phyloP scores from a whole-genome alignment of 169 alveolate species.

The Toxoplasma gondii region DNA sequence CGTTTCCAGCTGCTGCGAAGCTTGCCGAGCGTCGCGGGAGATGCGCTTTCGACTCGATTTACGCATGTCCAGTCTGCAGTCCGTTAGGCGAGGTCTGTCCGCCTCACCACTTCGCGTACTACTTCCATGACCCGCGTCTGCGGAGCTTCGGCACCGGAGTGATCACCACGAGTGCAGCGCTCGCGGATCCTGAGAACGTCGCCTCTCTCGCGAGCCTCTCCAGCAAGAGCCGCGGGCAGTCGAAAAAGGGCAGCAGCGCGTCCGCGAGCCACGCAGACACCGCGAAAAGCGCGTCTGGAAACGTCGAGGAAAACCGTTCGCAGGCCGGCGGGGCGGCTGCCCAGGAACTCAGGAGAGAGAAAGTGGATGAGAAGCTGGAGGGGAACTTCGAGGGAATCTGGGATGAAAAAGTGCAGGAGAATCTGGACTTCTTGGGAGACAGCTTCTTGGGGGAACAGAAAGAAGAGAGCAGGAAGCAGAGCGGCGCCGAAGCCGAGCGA shows the following conservation, averaged over 20 bases:
- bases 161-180: constrained; percentile 35
- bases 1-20: constrained; percentile 5
- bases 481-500: no score
- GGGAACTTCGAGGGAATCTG: background rate
- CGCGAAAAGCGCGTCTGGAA: background rate
- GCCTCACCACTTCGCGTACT: background rate
- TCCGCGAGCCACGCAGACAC: background rate
- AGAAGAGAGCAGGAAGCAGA: no score
- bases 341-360: background rate
- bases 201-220: background rate
- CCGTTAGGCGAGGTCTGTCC: constrained; percentile 35
- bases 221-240: background rate
- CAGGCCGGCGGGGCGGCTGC: background rate
- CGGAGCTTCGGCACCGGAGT: background rate
- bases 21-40: background rate
- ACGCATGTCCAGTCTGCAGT: constrained; percentile 30
- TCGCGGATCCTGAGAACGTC: background rate
- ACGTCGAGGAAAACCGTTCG: background rate
- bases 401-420: no score
- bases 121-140: background rate
- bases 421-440: no score
- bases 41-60: constrained; percentile 20
- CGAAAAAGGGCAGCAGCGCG: background rate
- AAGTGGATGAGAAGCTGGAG: background rate
- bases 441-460: no score